A percentile compares a stretch with the other conserved stretches of the same genome.
These are phyloP conservation scores for Diutina pseudorugosa DNA, from an alignment of 1,139 yeast species.

Conservation along the genomic window DNA sequence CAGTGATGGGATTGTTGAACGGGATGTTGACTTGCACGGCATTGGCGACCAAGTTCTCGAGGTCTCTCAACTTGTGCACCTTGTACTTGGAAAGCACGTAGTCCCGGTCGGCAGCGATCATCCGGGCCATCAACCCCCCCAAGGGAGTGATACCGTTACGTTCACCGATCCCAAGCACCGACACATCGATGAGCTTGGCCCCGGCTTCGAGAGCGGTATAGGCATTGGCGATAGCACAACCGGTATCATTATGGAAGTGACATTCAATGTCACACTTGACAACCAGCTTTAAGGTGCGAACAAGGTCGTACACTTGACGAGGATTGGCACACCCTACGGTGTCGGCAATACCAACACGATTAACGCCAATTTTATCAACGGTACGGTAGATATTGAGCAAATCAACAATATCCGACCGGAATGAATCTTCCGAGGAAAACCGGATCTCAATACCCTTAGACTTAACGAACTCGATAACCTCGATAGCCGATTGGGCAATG, in stretches of 20 bases:
- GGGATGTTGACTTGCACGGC: constrained; percentile 96
- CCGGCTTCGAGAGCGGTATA: constrained; percentile 98
- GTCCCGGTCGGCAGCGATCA: constrained; percentile 98
- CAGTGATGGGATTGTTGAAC: constrained; percentile 97
- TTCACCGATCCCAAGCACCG: constrained; percentile 97
- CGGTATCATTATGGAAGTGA: constrained; percentile 98
- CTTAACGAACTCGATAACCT: constrained; percentile 95
- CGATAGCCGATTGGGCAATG: constrained; percentile 92
- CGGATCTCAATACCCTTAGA: constrained; percentile 95
- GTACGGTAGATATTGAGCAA: constrained; percentile 91
- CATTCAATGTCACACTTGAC: constrained; percentile 97
- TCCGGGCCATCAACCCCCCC: constrained; percentile 97
- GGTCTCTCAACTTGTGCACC: constrained; percentile 88
- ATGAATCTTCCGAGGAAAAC: constrained; percentile 94
- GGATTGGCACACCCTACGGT: constrained; percentile 99
- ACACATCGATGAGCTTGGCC: constrained; percentile 87
- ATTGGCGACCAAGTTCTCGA: constrained; percentile 92
- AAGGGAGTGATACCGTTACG: constrained; percentile 97
- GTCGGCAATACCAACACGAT: constrained; percentile 98
- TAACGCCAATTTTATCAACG: constrained; percentile 94
- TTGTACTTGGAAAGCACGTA: constrained; percentile 92
- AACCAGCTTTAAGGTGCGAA: constrained; percentile 83
- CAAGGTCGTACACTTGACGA: constrained; percentile 94
- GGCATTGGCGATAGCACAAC: constrained; percentile 98
- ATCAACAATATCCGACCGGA: constrained; percentile 94